A percentile compares a stretch with the other conserved stretches of the same genome.
These are phyloP conservation scores for Aspergillus brasiliensis DNA, from an alignment of 2,329 filamentous ascomycete genomes.

Conservation along the genomic window DNA sequence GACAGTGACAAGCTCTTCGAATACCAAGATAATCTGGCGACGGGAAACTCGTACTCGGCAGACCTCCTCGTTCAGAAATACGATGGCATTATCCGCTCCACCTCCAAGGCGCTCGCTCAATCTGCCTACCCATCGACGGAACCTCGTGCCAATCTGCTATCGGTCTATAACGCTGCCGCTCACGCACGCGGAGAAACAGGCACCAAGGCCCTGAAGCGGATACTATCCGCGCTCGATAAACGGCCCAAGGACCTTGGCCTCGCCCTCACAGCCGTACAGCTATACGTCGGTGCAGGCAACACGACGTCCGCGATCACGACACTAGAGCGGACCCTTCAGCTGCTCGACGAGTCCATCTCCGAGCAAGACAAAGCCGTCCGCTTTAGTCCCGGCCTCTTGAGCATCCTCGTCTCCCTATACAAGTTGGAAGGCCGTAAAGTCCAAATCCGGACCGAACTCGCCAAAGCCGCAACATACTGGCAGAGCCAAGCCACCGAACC, in stretches of 20 bases:
- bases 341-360: slow-evolving; percentile 65
- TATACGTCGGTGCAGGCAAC: slow-evolving; percentile 74
- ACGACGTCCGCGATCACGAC: slow-evolving; percentile 72
- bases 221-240: slow-evolving; percentile 70
- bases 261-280: slow-evolving; percentile 75
- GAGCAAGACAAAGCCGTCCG: slow-evolving; percentile 67
- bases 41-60: slow-evolving; percentile 57
- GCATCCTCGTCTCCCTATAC: slow-evolving; percentile 77
- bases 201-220: slow-evolving; percentile 68
- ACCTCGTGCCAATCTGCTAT: slow-evolving; percentile 56
- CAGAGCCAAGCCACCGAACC: slow-evolving; percentile 58
- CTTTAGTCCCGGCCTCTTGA: slow-evolving; percentile 82
- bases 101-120: slow-evolving; percentile 52
- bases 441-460: slow-evolving; percentile 72
- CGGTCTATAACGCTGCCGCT: slow-evolving; percentile 73
- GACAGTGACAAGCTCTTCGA: slow-evolving; percentile 60
- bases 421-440: slow-evolving; percentile 71
- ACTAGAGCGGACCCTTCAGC: slow-evolving; percentile 73
- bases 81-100: slow-evolving; percentile 59
- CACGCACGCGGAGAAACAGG: slow-evolving; percentile 61
- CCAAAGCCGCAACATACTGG: slow-evolving; percentile 82
- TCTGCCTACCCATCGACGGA: slow-evolving; percentile 53
- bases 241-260: slow-evolving; percentile 80
- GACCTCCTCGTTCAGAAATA: slow-evolving; percentile 64
- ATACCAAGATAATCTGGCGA: slow-evolving; percentile 58